Percentiles rank a stretch among this genome's conserved stretches.
These are phyloP conservation scores for Chloris gayana DNA, from an alignment of 176 grass and related monocot genomes.

Conservation along the genomic window DNA sequence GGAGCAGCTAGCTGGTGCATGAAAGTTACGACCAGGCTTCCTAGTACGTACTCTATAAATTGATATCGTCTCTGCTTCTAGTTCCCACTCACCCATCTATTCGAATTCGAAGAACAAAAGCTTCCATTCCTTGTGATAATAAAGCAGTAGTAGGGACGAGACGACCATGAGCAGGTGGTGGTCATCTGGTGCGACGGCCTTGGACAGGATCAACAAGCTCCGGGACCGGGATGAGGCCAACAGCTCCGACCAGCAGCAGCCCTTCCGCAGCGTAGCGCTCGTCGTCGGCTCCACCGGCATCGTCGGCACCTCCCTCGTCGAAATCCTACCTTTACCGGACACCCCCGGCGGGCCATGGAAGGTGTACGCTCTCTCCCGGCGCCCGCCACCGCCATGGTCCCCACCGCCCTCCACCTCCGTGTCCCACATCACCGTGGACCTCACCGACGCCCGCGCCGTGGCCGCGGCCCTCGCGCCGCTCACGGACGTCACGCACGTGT, in stretches of 20 bases:
- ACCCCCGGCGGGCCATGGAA: slow-evolving; percentile 84
- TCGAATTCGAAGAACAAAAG: too few relatives aligned
- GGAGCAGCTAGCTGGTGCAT: too few relatives aligned
- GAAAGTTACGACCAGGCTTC: too few relatives aligned
- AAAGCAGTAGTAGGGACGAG: too few relatives aligned
- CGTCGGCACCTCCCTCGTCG: slow-evolving; percentile 71
- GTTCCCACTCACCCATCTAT: too few relatives aligned
- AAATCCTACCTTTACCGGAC: slow-evolving; percentile 73
- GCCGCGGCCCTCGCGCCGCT: slow-evolving; percentile 43
- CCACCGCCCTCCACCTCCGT: slow-evolving; percentile 30
- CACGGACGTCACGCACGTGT: slow-evolving; percentile 64
- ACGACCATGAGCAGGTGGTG: too few relatives aligned
- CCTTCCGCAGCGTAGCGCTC: slow-evolving; percentile 63
- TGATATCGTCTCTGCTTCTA: too few relatives aligned
- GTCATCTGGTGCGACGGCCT: too few relatives aligned
- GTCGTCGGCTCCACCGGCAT: slow-evolving; percentile 73
- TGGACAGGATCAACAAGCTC: too few relatives aligned
- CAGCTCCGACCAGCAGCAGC: background rate
- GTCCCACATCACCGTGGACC: slow-evolving; percentile 50
- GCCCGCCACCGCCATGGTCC: slow-evolving; percentile 56
- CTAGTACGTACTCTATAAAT: too few relatives aligned
- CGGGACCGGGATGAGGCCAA: background rate
- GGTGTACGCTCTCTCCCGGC: slow-evolving; percentile 71
- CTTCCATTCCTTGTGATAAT: too few relatives aligned
- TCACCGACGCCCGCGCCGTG: slow-evolving; percentile 49